Evolutionary conservation across 345 rosid species (phyloP).

Genomic region (Lagerstroemia speciosa): DNA sequence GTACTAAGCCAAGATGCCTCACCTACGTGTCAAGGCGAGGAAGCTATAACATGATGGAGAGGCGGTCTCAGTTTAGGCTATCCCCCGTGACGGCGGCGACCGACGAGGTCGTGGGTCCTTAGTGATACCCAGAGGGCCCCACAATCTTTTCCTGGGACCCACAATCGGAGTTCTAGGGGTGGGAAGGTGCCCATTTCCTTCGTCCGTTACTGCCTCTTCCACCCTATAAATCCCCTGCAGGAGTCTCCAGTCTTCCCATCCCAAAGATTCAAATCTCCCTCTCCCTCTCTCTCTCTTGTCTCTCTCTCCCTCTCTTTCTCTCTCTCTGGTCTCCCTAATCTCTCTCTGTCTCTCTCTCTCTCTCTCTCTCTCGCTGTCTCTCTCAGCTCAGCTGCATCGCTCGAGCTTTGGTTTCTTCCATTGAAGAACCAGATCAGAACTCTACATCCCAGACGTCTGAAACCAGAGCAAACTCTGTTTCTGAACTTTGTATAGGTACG

Average conservation of each 20-base stretch:
- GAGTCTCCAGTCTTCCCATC: not conserved
- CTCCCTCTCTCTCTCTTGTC: not conserved
- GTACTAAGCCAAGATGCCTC: too few relatives aligned
- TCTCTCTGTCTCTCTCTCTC: too few relatives aligned
- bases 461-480: not conserved
- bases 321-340: too few relatives aligned
- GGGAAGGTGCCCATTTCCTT: not conserved
- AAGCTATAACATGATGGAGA: too few relatives aligned
- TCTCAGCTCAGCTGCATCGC: too few relatives aligned
- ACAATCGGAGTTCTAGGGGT: not conserved
- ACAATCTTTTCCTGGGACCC: not conserved
- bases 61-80: too few relatives aligned
- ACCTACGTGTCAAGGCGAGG: too few relatives aligned
- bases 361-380: too few relatives aligned
- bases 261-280: not conserved
- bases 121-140: not conserved
- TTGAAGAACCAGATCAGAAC: not conserved
- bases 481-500: not conserved
- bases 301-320: not conserved
- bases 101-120: not conserved
- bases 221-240: not conserved
- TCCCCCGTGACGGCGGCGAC: too few relatives aligned
- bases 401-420: not conserved
- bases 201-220: not conserved
- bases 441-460: not conserved